phyloP scores from a whole-genome alignment of 2,329 filamentous ascomycete genomes.

The Lecanicillium sp. region DNA sequence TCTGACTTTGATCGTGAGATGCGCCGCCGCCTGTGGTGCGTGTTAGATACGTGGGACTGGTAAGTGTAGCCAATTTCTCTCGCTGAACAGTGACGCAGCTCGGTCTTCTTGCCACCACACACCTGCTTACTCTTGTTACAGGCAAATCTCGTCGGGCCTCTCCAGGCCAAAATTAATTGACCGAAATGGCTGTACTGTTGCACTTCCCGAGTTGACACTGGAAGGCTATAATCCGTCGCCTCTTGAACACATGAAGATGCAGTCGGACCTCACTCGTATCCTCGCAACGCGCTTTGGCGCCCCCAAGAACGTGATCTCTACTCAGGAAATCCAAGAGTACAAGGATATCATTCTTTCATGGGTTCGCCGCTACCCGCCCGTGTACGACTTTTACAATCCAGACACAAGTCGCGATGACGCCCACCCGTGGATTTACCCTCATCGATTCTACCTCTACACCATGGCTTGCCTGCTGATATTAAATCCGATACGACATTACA shows the following conservation, averaged over 20 bases:
- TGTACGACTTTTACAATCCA: conserved; percentile 29
- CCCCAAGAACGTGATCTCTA: conserved; percentile 17
- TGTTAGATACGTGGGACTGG: conserved; percentile 26
- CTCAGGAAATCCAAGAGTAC: conserved; percentile 19
- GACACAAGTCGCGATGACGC: conserved; percentile 31
- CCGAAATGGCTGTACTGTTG: conserved; percentile 22
- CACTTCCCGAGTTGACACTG: conserved; percentile 23
- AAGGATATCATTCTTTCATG: conserved; percentile 28
- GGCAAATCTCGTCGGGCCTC: conserved; percentile 26
- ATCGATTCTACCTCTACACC: conserved; percentile 37
- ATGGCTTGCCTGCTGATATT: conserved; percentile 38
- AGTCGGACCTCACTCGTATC: conserved; percentile 16
- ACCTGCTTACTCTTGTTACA: conserved; percentile 4
- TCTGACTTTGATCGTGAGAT: conserved; percentile 23
- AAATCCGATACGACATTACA: conserved; percentile 37
- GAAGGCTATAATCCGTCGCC: conserved; percentile 24
- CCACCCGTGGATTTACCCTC: conserved; percentile 34
- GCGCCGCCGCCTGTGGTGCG: conserved; percentile 22
- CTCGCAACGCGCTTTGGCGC: conserved; percentile 17
- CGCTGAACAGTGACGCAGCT: background rate
- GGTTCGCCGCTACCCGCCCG: conserved; percentile 30
- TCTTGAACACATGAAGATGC: conserved; percentile 23
- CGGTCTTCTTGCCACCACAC: conserved; percentile 3
- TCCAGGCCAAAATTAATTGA: conserved; percentile 27
- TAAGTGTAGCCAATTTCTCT: conserved; percentile 8